Evolutionary conservation across 805 yeast species (phyloP), one percentile per base, ranked within the genome.

Genomic region (Candida hispaniensis): DNA sequence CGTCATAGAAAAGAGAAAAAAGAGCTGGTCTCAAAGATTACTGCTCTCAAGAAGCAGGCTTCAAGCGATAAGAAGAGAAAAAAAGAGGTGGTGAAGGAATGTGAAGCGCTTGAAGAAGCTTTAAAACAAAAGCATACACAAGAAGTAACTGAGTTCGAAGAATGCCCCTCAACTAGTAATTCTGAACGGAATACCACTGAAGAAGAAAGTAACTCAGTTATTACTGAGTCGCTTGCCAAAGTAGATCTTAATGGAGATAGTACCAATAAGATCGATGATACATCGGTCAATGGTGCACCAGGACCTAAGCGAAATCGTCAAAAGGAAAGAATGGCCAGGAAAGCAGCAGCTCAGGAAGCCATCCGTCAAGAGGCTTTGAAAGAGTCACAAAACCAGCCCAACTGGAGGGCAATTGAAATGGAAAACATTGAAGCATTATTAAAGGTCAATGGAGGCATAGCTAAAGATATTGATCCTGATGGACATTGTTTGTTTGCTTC

Each of bases 401-500:
- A 88, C 52, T 61, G 73, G 45, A 63, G 85, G 19, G 67, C 69
- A 30, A 70, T 79, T 13, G 97, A 88, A 58, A 65, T 73, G 39
- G 79, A 73, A 9, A 71, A 74, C 30, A 65, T 88, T 52, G 63
- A 62, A 12, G 61, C 61, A 21, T 49, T 77, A 16, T 70, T 91
- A 41, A 45, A 50, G 2, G 38, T 66, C 15, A 60, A 66, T 18
- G 58, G 64, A 4, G 58, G 82, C n/a, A 49, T 44, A 13, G 74
- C 76, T 44, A 57, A 64, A 42, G 93, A 85, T 45, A 79, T 85
- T 29, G 62, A 67, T 41, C 94, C 97, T 0, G 97, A 88, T 55
- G 98, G 97, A 0, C 88, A 88, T 54, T 91, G 98, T 63, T 59
- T 88, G 18, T 91, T 83, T 61, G 80, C 88, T 4, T 77, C 94